Percentiles rank a stretch among this genome's conserved stretches.
phyloP scores from a whole-genome alignment of 2,329 filamentous ascomycete species.

The Colletotrichum tofieldiae region DNA sequence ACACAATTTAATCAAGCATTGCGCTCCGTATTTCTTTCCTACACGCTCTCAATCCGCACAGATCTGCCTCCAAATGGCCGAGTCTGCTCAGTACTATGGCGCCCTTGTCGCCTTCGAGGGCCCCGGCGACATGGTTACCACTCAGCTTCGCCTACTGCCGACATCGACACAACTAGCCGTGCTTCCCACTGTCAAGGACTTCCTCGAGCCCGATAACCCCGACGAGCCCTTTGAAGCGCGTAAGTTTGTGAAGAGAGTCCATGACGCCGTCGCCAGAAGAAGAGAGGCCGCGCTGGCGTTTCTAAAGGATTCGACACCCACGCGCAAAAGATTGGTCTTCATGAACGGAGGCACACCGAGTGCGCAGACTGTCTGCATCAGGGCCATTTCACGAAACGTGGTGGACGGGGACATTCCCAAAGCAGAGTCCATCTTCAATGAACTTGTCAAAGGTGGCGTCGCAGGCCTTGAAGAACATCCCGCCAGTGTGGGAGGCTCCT shows the following conservation, averaged over 20 bases:
- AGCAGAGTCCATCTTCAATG: slow-evolving; percentile 67
- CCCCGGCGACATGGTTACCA: slow-evolving; percentile 67
- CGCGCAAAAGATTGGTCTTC: slow-evolving; percentile 71
- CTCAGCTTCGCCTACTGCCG: slow-evolving; percentile 73
- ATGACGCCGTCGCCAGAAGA: slow-evolving; percentile 65
- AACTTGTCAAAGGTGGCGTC: slow-evolving; percentile 66
- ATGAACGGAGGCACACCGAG: slow-evolving; percentile 72
- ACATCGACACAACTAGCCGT: slow-evolving; percentile 72
- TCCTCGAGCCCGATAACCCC: slow-evolving; percentile 54
- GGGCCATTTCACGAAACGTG: slow-evolving; percentile 67
- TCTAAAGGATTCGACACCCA: slow-evolving; percentile 60
- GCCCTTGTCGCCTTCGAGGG: slow-evolving; percentile 75
- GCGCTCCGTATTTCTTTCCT: not conserved
- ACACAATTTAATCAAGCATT: not conserved
- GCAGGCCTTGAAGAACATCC: slow-evolving; percentile 52
- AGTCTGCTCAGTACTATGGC: slow-evolving; percentile 55
- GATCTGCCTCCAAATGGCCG: slow-evolving; percentile 33
- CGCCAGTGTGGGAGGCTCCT: slow-evolving; percentile 21
- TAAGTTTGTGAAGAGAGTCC: slow-evolving; percentile 63
- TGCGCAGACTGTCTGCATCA: slow-evolving; percentile 69
- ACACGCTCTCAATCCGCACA: not conserved
- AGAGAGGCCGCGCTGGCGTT: slow-evolving; percentile 67
- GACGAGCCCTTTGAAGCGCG: slow-evolving; percentile 50
- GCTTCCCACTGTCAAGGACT: slow-evolving; percentile 67
- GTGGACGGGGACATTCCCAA: slow-evolving; percentile 64